These are phyloP conservation scores for Phialophora verrucosa DNA, from an alignment of 2,329 filamentous ascomycete species.

Conservation along the genomic window DNA sequence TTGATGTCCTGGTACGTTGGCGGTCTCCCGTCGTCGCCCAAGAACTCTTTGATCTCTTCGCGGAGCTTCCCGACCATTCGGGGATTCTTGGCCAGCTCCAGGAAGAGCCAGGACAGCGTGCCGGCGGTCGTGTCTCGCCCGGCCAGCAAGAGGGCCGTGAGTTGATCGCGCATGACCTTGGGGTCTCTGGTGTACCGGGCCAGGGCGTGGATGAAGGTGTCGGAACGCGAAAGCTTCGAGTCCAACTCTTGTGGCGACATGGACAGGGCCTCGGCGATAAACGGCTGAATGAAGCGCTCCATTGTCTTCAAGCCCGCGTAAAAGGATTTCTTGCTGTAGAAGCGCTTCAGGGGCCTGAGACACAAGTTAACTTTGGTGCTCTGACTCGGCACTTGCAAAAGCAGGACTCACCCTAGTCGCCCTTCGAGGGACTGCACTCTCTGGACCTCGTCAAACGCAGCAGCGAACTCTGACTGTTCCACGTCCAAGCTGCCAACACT, in stretches of 20 bases:
- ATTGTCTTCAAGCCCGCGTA: slow-evolving; percentile 68
- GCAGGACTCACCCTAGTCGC: slow-evolving; percentile 64
- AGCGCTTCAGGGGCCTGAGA: slow-evolving; percentile 61
- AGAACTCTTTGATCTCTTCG: slow-evolving; percentile 69
- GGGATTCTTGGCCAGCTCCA: slow-evolving; percentile 77
- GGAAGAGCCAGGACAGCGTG: slow-evolving; percentile 80
- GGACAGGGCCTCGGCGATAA: slow-evolving; percentile 74
- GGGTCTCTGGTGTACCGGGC: slow-evolving; percentile 74
- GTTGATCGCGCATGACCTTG: slow-evolving; percentile 77
- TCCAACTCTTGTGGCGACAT: slow-evolving; percentile 74
- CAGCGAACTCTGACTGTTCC: slow-evolving; percentile 73
- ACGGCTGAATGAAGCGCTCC: slow-evolving; percentile 76
- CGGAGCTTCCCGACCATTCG: slow-evolving; percentile 71
- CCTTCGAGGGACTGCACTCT: slow-evolving; percentile 71
- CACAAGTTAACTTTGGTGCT: not conserved
- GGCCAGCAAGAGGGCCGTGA: slow-evolving; percentile 80
- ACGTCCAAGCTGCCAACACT: slow-evolving; percentile 68
- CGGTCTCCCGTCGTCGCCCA: slow-evolving; percentile 63
- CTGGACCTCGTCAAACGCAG: slow-evolving; percentile 81
- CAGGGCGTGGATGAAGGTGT: slow-evolving; percentile 87
- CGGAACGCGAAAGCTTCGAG: slow-evolving; percentile 70
- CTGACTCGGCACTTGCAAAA: not conserved
- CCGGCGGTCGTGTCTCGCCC: slow-evolving; percentile 83
- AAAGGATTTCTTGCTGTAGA: slow-evolving; percentile 71
- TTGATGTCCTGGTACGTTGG: slow-evolving; percentile 80